Evolutionary conservation across 2,329 filamentous ascomycete species (phyloP).

Genomic region (Alternaria infectoria): DNA sequence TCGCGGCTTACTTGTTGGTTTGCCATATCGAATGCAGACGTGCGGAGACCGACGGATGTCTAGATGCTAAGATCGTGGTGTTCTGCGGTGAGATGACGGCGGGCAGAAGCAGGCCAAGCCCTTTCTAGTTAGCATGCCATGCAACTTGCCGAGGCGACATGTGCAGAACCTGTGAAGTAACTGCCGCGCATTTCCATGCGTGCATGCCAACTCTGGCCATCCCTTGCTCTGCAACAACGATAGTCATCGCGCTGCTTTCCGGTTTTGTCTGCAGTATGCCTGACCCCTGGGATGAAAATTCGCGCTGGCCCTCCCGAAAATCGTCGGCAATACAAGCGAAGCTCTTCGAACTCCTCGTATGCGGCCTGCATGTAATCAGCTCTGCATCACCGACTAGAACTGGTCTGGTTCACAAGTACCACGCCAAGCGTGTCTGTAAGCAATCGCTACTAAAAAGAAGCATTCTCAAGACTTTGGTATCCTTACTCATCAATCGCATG

Average conservation of each 20-base stretch:
- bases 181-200: constrained; percentile 1
- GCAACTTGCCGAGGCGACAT: constrained; percentile 9
- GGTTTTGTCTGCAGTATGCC: neutral
- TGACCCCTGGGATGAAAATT: neutral
- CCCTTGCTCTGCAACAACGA: neutral
- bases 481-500: constrained; percentile 1
- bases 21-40: neutral
- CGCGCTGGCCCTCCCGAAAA: neutral
- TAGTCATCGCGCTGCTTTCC: constrained; percentile 4
- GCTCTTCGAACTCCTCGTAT: neutral
- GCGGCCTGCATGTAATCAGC: neutral
- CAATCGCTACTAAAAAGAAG: neutral
- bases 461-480: neutral
- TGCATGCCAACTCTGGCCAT: neutral
- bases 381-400: neutral
- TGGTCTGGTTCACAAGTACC: neutral
- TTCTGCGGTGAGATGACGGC: neutral
- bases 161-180: neutral
- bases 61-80: neutral
- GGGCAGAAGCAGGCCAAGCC: neutral
- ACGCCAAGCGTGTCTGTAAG: neutral
- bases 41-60: neutral
- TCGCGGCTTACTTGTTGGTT: neutral
- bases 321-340: neutral
- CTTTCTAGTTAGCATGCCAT: neutral